Evolutionary conservation across 2,329 filamentous ascomycete species (phyloP), one percentile per base, ranked within the genome.

Genomic region (Epichloe hybrida): DNA sequence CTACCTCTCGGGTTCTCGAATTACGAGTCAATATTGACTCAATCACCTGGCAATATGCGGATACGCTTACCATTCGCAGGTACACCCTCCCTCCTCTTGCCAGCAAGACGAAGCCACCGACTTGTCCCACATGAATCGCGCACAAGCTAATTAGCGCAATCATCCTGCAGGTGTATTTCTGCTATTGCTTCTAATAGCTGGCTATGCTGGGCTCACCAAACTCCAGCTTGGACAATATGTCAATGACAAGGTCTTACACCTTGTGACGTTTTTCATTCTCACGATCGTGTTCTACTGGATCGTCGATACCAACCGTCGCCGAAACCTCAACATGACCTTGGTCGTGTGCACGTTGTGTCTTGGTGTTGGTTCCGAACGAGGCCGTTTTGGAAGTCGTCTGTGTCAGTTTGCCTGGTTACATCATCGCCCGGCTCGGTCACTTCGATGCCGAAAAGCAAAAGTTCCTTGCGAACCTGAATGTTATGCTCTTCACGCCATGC

Each of bases 391-490:
- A 96, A 64, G 91, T 97, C 23, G 86, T 98, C 47, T 97, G 90
- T 64, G 90, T 98, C 65, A 91, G 86, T 66, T 70, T 96, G 58
- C 93, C 93, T 0, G 93, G 93, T 31, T 98, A 96, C 69, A 84
- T 98, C 56, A 82, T 96, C 50, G 93, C 93, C 12, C 76, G 86
- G 39, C 76, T 88, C 60, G 93, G 93, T 64, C 86, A 95, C 71
- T 97, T 98, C 68, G 88, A 95, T 68, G 88, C 88, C 56, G 89
- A 95, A 48, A 87, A 90, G 66, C 93, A 98, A 67, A 97, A 96
- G 69, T 94, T 98, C 63, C 76, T 96, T 48, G 91, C 93, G 50
- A 96, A 98, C 64, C 75, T 98, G 58, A 98, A 98, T 66, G 89
- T 96, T 53, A 87, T 86, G 72, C 76, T 98, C 41, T 98, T 98